phyloP scores from a whole-genome alignment of 176 grass and related monocot species.

The Secale cereale region DNA sequence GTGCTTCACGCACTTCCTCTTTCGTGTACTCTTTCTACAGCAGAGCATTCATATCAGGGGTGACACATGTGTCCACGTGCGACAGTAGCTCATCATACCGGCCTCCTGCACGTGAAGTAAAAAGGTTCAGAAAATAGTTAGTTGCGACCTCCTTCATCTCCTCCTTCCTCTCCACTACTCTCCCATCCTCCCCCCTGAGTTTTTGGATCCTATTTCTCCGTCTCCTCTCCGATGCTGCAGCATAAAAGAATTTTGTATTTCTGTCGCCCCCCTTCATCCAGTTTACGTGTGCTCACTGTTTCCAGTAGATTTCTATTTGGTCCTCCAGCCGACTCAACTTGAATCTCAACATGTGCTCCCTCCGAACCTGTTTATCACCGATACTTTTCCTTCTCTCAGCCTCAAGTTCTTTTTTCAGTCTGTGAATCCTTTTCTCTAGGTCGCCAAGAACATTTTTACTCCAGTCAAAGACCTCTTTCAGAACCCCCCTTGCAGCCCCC shows the following conservation, averaged over 20 bases:
- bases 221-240: background rate
- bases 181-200: background rate
- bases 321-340: background rate
- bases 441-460: no score
- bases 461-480: no score
- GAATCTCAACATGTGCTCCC: background rate
- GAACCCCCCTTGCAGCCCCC: no score
- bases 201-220: background rate
- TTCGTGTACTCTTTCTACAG: fast-evolving
- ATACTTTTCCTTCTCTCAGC: no score
- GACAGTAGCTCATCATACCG: fast-evolving
- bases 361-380: no score
- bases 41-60: background rate
- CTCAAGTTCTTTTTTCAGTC: no score
- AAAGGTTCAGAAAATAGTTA: no score
- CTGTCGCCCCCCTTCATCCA: background rate
- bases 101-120: background rate
- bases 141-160: background rate
- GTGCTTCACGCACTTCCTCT: background rate
- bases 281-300: background rate
- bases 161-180: no score
- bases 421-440: no score
- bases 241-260: background rate
- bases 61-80: background rate
- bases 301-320: background rate